Percentiles rank a stretch among this genome's conserved stretches.
Conservation (phyloP, 331 rosid species). For the Pyracantha coccinea region DNA sequence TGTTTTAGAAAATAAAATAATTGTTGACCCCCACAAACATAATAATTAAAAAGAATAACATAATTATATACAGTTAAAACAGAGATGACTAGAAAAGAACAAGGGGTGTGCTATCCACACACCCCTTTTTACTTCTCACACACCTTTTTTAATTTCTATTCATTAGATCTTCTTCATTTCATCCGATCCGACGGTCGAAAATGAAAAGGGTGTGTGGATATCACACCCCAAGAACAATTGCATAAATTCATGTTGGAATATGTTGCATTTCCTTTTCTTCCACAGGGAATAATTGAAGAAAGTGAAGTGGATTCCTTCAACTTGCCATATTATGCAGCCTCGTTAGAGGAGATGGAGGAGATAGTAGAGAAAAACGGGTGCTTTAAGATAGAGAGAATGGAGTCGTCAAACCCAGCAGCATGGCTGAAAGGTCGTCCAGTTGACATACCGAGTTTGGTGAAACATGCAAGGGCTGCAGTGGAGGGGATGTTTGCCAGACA, state of each 20-base stretch:
- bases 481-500: slow-evolving; percentile 31
- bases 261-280: not conserved
- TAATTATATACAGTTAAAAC: too few relatives aligned
- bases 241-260: too few relatives aligned
- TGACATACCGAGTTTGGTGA: slow-evolving; percentile 7
- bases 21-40: not conserved
- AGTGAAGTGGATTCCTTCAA: slow-evolving; percentile 45
- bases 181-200: too few relatives aligned
- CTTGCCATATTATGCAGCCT: slow-evolving; percentile 35
- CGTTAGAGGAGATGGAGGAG: slow-evolving; percentile 32
- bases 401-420: slow-evolving; percentile 30
- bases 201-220: too few relatives aligned
- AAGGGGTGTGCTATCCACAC: too few relatives aligned
- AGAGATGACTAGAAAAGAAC: too few relatives aligned
- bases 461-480: slow-evolving; percentile 43
- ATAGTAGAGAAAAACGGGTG: slow-evolving; percentile 33
- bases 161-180: too few relatives aligned
- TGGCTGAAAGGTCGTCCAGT: slow-evolving; percentile 25
- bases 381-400: slow-evolving; percentile 36
- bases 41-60: too few relatives aligned
- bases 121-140: too few relatives aligned
- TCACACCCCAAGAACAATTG: too few relatives aligned
- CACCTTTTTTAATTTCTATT: too few relatives aligned
- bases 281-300: slow-evolving; percentile 29
- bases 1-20: not conserved